Conservation (phyloP, 768 basidiomycete species). For the Sporobolomyces roseus region DNA sequence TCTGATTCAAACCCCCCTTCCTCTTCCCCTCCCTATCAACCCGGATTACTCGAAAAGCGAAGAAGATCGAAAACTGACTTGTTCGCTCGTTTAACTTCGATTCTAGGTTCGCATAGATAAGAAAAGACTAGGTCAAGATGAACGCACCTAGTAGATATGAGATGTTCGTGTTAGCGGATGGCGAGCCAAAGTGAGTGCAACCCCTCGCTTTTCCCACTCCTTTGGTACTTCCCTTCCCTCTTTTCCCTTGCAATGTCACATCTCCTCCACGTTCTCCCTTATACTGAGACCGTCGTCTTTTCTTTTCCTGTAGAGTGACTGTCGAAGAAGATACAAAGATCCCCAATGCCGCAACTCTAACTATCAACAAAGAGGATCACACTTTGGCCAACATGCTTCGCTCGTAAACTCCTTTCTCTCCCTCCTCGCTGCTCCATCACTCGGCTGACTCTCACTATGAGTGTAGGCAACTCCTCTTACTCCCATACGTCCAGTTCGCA, state of each 20-base stretch:
- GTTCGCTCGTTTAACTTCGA: neutral
- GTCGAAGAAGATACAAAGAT: constrained; percentile 94
- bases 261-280: too few species aligned
- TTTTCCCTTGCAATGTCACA: too few species aligned
- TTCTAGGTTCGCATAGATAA: too few species aligned
- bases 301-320: constrained; percentile 61
- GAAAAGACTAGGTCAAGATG: too few species aligned
- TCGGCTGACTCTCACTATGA: neutral
- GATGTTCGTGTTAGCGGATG: constrained; percentile 84
- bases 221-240: constrained; percentile 9
- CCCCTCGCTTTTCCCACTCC: neutral
- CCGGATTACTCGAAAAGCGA: too few species aligned
- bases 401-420: constrained; percentile 57
- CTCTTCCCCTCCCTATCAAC: neutral
- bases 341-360: constrained; percentile 92
- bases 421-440: neutral
- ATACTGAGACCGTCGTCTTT: constrained; percentile 10
- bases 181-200: constrained; percentile 79
- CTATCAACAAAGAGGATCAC: constrained; percentile 93
- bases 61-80: neutral
- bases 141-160: constrained; percentile 94
- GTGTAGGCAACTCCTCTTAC: constrained; percentile 76
- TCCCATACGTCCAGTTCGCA: constrained; percentile 85
- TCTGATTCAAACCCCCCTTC: constrained; percentile 39
- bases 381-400: constrained; percentile 96